phyloP scores from a whole-genome alignment of 2,329 filamentous ascomycete species.

The Colletotrichum sp. region DNA sequence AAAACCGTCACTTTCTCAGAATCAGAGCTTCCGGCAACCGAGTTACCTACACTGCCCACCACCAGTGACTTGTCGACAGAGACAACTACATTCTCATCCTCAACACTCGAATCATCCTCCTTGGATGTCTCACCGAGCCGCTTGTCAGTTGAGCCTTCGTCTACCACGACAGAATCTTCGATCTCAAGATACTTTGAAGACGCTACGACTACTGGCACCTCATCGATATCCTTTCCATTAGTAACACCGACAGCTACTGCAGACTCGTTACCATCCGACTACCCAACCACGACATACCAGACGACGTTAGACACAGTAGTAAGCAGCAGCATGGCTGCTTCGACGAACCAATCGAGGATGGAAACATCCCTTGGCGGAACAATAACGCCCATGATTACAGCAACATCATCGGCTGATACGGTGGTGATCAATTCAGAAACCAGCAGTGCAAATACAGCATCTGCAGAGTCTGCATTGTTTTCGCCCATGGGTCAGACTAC shows the following conservation, averaged over 20 bases:
- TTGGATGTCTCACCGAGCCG: too few species aligned
- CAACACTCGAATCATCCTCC: too few species aligned
- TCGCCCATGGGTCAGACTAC: background rate
- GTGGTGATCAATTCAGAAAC: background rate
- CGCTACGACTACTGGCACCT: background rate
- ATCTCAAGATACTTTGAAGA: fast-evolving
- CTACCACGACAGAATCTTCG: too few species aligned
- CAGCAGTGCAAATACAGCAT: background rate
- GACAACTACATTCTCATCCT: too few species aligned
- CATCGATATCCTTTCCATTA: background rate
- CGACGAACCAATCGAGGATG: too few species aligned
- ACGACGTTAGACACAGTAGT: background rate
- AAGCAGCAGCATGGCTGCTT: background rate
- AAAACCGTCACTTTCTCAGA: too few species aligned
- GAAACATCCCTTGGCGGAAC: background rate
- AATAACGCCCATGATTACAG: fast-evolving
- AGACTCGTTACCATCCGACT: fast-evolving
- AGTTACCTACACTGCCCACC: too few species aligned
- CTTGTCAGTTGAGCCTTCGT: too few species aligned
- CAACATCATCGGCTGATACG: background rate
- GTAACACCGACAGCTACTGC: background rate
- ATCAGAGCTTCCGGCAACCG: too few species aligned
- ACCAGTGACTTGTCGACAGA: too few species aligned
- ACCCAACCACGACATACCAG: fast-evolving
- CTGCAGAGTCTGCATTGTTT: background rate